Conservation (phyloP, 2,329 filamentous ascomycete genomes). For the Hansfordia pulvinata region DNA sequence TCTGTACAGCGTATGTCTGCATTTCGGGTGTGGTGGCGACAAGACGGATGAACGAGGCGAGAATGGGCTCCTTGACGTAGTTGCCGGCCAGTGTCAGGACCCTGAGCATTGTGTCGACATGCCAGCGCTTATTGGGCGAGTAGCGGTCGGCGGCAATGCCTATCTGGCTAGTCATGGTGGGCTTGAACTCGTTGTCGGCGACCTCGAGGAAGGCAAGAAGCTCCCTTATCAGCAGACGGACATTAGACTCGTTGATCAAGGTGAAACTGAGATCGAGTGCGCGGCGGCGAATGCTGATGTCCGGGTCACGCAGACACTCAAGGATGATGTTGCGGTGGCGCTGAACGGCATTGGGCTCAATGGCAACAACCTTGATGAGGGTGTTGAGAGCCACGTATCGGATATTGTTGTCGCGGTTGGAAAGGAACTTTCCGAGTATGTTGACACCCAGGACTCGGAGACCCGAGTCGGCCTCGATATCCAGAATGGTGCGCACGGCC, state of each 20-base stretch:
- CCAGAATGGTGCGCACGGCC: constrained; percentile 88
- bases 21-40: constrained; percentile 90
- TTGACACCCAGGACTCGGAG: constrained; percentile 91
- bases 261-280: constrained; percentile 98
- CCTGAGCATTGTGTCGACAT: constrained; percentile 93
- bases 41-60: constrained; percentile 90
- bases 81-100: constrained; percentile 89
- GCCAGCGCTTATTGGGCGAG: constrained; percentile 95
- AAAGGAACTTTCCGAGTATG: constrained; percentile 92
- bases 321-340: constrained; percentile 94
- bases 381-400: constrained; percentile 97
- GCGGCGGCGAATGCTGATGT: constrained; percentile 91
- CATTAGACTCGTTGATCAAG: constrained; percentile 91
- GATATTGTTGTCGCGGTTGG: constrained; percentile 99
- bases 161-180: constrained; percentile 96
- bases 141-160: constrained; percentile 93
- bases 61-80: constrained; percentile 93
- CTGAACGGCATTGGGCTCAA: constrained; percentile 95
- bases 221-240: constrained; percentile 85
- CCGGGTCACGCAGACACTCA: constrained; percentile 88
- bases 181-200: constrained; percentile 97
- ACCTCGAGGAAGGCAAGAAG: constrained; percentile 91
- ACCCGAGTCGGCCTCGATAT: constrained; percentile 95
- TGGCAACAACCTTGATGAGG: constrained; percentile 92
- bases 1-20: constrained; percentile 93